Percentiles rank a stretch among this genome's conserved stretches.
Conservation (phyloP, 768 basidiomycete genomes). For the Tricholomella constricta region DNA sequence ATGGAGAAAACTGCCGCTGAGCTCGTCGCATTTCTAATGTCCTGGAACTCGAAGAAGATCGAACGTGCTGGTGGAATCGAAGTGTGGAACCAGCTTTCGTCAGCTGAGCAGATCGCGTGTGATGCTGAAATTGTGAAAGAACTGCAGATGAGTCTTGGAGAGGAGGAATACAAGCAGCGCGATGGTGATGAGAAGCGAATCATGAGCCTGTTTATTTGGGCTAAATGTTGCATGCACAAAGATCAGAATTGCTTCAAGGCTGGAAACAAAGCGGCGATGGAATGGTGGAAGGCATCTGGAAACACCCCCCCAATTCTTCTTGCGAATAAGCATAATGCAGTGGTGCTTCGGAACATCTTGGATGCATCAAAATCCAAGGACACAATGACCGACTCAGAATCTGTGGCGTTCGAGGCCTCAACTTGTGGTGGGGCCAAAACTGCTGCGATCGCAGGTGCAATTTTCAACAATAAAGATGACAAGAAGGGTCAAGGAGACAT, state of each 20-base stretch:
- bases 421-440: slow-evolving; percentile 25
- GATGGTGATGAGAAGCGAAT: neutral
- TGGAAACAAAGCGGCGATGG: slow-evolving; percentile 17
- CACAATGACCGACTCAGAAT: neutral
- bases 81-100: slow-evolving; percentile 11
- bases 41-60: neutral
- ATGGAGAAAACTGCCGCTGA: neutral
- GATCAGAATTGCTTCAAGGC: slow-evolving; percentile 30
- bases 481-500: slow-evolving; percentile 36
- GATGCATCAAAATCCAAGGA: neutral
- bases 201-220: slow-evolving; percentile 24
- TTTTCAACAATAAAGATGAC: slow-evolving; percentile 30
- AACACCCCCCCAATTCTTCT: slow-evolving; percentile 19
- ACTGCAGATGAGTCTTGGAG: neutral
- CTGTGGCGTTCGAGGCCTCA: slow-evolving; percentile 19
- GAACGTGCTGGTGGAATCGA: neutral
- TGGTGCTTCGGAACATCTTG: neutral
- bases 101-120: slow-evolving; percentile 4
- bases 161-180: neutral
- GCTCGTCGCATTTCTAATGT: neutral
- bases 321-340: slow-evolving; percentile 26
- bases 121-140: neutral
- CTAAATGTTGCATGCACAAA: slow-evolving; percentile 17
- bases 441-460: slow-evolving; percentile 24
- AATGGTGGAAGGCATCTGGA: slow-evolving; percentile 19